Conservation (phyloP, 345 rosid genomes). For the Cardamine occulta region DNA sequence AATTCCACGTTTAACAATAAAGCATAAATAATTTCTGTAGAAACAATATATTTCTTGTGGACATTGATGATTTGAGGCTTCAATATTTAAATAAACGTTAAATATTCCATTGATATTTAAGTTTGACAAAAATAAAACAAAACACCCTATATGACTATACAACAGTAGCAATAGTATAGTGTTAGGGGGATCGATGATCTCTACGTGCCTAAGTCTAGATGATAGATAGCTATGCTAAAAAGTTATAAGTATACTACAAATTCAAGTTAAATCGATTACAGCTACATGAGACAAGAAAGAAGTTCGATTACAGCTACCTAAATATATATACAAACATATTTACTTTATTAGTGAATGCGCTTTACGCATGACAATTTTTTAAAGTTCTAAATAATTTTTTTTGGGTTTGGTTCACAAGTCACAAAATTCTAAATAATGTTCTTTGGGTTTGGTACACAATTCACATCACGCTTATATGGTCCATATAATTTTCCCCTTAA, state of each 20-base stretch:
- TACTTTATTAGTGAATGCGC: slow-evolving; percentile 24
- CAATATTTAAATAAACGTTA: not conserved
- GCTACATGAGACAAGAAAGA: slow-evolving; percentile 8
- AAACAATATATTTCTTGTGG: not conserved
- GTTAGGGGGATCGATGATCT: slow-evolving; percentile 30
- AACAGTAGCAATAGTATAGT: slow-evolving; percentile 9
- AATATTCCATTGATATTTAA: not conserved
- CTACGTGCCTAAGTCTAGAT: slow-evolving; percentile 27
- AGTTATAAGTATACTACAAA: slow-evolving; percentile 11
- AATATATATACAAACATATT: not conserved
- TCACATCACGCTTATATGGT: slow-evolving; percentile 34
- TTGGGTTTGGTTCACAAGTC: not conserved
- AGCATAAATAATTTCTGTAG: not conserved
- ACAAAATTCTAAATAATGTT: not conserved
- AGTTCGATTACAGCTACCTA: not conserved
- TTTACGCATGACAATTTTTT: slow-evolving; percentile 7
- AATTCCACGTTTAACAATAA: not conserved
- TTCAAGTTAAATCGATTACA: slow-evolving; percentile 22
- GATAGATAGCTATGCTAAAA: slow-evolving; percentile 28
- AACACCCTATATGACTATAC: slow-evolving; percentile 21
- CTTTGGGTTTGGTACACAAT: slow-evolving; percentile 19
- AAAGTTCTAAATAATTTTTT: not conserved
- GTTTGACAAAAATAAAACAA: too few species aligned
- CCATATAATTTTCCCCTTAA: not conserved
- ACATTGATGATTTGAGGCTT: slow-evolving; percentile 13